Base-by-base conservation (phyloP, 73 alveolate species). In the Tetrahymena borealis region DNA sequence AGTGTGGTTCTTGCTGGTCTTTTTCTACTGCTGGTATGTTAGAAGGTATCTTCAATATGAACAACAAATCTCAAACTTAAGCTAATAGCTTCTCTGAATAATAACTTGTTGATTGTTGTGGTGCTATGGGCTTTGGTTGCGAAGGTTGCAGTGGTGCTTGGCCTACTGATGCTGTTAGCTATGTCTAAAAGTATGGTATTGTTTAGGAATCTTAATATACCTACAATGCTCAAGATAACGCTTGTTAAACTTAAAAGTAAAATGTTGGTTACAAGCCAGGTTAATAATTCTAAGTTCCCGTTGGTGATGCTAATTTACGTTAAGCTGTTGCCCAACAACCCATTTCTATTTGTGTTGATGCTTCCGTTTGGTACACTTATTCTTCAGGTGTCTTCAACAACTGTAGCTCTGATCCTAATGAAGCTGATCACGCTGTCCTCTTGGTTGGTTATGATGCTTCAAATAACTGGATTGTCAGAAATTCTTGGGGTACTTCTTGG, bases 401-500 rank as follows among this genome's bases (percentile, higher is more conserved):
- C 16, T 60, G 85, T 28, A 60, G 35, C 28, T 18, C 36, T 60
- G 13, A 20, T 60, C 85, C 85, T 0, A 60, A 60, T 10, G 33
- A 13, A 11, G 93, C 95, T 39, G 91, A 96, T 91, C 98, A 96
- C 92, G 98, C 97, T 90, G 98, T 92, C 24, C 91, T 91, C 79
- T 91, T 94, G n/a, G 98, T 96, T 32, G 97, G 97, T 40, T 94
- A 41, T 42, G 94, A 93, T 33, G 32, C 32, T 33, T 94, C 85
- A n/a, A 91, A 79, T 38, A 95, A 95, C 15, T 32, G 78, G 60
- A 91, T 38, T 38, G 92, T 96, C 38, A 94, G 96, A 94, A 96
- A 96, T 93, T 96, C 98, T 0, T 96, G 98, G 98, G 98, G 98
- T 2, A 20, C 94, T 37, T 79, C 40, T 8, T 96, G 98, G 98